phyloP scores from a whole-genome alignment of 139 green algal species.

The Chlorella sp. region DNA sequence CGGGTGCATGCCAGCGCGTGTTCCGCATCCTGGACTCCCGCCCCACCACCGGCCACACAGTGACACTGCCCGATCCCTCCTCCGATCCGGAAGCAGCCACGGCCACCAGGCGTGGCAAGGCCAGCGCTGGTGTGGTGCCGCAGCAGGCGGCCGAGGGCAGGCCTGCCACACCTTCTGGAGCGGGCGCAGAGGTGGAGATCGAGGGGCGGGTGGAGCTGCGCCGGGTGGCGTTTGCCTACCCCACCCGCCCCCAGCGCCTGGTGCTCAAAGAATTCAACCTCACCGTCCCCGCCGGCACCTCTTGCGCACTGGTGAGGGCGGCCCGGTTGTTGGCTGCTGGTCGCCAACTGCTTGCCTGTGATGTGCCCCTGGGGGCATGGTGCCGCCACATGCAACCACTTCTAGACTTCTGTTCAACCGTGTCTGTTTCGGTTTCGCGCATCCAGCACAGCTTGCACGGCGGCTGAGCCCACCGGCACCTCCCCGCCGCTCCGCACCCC shows the following conservation, averaged over 20 bases:
- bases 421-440: too few relatives aligned
- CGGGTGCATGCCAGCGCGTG: conserved; percentile 44
- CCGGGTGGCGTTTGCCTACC: conserved; percentile 23
- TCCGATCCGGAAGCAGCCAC: neutral
- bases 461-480: too few relatives aligned
- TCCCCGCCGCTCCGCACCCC: too few relatives aligned
- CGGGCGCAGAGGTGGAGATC: neutral
- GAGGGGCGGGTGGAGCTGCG: conserved; percentile 23
- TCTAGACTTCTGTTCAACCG: too few relatives aligned
- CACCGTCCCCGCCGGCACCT: conserved; percentile 57
- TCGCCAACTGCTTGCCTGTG: too few relatives aligned
- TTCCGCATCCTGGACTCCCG: conserved; percentile 82
- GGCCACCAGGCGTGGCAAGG: neutral
- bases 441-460: too few relatives aligned
- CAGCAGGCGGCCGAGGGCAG: neutral
- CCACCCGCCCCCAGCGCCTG: neutral
- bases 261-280: conserved; percentile 78
- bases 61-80: neutral
- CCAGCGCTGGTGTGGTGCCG: neutral
- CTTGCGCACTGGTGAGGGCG: conserved; percentile 84
- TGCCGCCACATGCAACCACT: too few relatives aligned
- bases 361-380: too few relatives aligned
- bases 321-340: too few relatives aligned
- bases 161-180: neutral
- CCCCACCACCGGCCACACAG: conserved; percentile 57